Percentiles rank a stretch among this genome's conserved stretches.
phyloP scores from a whole-genome alignment of 495 filamentous ascomycete species.

The Penicillium arizonense region DNA sequence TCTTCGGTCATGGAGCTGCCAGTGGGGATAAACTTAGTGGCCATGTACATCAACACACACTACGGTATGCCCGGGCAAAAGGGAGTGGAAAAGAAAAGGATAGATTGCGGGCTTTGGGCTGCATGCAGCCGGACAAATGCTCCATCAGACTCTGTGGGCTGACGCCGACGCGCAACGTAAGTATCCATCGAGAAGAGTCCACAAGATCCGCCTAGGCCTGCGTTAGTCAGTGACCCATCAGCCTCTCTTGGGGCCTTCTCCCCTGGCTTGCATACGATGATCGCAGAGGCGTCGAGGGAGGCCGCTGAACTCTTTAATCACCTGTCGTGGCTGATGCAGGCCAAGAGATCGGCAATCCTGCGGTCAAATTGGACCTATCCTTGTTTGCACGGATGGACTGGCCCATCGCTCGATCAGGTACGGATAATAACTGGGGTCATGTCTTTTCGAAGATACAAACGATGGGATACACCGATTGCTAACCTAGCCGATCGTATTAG shows the following conservation, averaged over 20 bases:
- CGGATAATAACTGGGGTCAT: neutral
- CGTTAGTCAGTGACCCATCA: conserved; percentile 1
- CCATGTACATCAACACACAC: neutral
- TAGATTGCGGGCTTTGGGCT: neutral
- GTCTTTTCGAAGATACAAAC: neutral
- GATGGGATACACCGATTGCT: neutral
- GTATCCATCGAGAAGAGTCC: neutral
- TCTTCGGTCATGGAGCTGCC: neutral
- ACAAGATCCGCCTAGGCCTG: neutral
- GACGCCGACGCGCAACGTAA: neutral
- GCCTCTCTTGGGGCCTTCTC: neutral
- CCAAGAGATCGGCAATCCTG: conserved; percentile 8
- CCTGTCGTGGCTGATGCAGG: conserved; percentile 5
- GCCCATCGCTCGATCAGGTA: conserved; percentile 5
- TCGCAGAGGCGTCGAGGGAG: conserved; percentile 5
- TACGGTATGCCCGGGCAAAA: neutral
- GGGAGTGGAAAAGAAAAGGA: neutral
- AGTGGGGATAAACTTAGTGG: conserved; percentile 1
- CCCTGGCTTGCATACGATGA: conserved; percentile 10
- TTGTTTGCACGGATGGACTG: neutral
- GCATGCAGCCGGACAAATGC: neutral
- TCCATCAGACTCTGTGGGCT: neutral
- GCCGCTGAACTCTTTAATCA: neutral
- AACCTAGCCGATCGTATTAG: neutral
- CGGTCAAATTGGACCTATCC: neutral